Evolutionary conservation across 768 basidiomycete genomes (phyloP), one percentile per base, ranked within the genome.

Genomic region (Paxillus ammoniavirescens): DNA sequence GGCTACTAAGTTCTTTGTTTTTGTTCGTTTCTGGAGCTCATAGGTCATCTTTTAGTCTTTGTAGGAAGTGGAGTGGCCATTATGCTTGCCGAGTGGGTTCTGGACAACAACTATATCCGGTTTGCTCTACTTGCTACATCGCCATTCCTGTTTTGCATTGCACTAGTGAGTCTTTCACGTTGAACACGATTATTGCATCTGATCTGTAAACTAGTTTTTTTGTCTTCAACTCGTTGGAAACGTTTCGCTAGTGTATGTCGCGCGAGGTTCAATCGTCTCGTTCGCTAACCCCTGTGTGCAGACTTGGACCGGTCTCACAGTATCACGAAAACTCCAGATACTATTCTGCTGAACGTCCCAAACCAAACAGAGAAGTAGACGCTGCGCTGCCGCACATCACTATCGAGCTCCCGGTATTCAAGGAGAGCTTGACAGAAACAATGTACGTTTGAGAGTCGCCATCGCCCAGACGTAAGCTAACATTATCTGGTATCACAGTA

Each of bases 341-440:
- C 70, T 94, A 90, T 66, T 91, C 89, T 21, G 87, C 89, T 7
- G 64, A 82, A 49, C 76, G 76, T 35, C 86, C 89, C 5, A 72
- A 69, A 14, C 72, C 84, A 2, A 83, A 86, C 64, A 76, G 77
- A 38, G 82, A 80, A 9, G 76, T 90, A 42, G 87, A 89, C 61
- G 61, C 74, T 9, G 75, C 73, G 31, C 73, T 91, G 28, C 89
- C 89, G 8, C 89, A 91, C 63, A 77, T 91, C 35, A 87, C 87
- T 7, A 75, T 93, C 50, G 87, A 93, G 68, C 77, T 94, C 69
- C 92, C 92, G 0, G 92, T 93, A 7, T 94, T 91, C 72, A 93
- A 91, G 65, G 89, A 92, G 62, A 88, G 84, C 61, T 69, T 92
- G 49, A 82, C 83, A 53, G 82, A 88, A 62, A 90, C 88, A 0